Evolutionary conservation across 2,329 filamentous ascomycete species (phyloP).

Genomic region (Colletotrichum agaves): DNA sequence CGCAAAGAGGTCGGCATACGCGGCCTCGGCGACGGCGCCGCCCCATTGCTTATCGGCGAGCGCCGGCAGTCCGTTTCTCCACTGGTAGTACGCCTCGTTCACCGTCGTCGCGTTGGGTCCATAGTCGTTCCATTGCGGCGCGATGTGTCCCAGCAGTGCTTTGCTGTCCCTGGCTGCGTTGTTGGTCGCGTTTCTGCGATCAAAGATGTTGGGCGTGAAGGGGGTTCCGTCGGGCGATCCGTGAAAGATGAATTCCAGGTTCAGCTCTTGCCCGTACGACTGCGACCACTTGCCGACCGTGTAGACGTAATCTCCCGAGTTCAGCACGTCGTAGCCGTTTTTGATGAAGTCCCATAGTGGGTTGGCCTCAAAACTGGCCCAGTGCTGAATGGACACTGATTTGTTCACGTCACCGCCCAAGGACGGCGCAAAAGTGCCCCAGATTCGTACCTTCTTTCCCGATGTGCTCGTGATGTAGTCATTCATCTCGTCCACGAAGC

Average conservation of each 20-base stretch:
- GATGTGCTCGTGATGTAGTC: conserved; percentile 42
- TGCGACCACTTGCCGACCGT: conserved; percentile 41
- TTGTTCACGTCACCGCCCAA: conserved; percentile 28
- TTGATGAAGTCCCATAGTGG: conserved; percentile 39
- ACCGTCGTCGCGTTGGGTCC: conserved; percentile 41
- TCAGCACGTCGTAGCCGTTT: conserved; percentile 41
- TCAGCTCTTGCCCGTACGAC: conserved; percentile 35
- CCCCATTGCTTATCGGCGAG: conserved; percentile 45
- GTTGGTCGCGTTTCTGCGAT: conserved; percentile 33
- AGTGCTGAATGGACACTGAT: conserved; percentile 51
- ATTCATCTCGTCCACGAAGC: conserved; percentile 57
- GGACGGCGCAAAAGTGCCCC: conserved; percentile 55
- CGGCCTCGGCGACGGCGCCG: conserved; percentile 33
- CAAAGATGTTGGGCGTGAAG: conserved; percentile 42
- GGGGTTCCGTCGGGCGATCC: conserved; percentile 36
- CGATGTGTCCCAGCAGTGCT: conserved; percentile 39
- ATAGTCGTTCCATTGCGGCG: conserved; percentile 43
- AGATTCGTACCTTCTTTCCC: conserved; percentile 61
- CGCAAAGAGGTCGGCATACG: conserved; percentile 29
- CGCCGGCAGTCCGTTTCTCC: conserved; percentile 41
- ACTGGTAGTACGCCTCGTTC: conserved; percentile 42
- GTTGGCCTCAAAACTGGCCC: conserved; percentile 41
- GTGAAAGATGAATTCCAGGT: conserved; percentile 39
- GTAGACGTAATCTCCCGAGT: conserved; percentile 42
- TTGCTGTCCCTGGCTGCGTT: conserved; percentile 38